Evolutionary conservation across 495 filamentous ascomycete species (phyloP), one percentile per base, ranked within the genome.

Genomic region (Halenospora varia): DNA sequence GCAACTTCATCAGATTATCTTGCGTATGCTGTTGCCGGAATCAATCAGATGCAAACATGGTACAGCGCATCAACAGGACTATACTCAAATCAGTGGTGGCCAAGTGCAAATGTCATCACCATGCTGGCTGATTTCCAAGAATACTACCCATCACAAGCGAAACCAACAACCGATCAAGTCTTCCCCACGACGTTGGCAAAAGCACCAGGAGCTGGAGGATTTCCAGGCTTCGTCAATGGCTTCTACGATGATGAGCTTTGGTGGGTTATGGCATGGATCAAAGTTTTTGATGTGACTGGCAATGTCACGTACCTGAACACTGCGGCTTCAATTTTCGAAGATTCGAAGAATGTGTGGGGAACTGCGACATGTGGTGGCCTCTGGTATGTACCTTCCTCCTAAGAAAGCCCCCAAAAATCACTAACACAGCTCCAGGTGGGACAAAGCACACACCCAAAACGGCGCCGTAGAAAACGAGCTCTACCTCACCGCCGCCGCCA

Each of bases 381-480:
- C 35, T 88, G 76, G 74, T 65, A 46, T 22, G 51, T 59, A 4
- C 11, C 17, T 17, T 22, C 23, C 10, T 13, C 22, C 48, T 48
- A 11, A 19, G 29, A 3, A 10, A 10, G 15, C 22, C 13, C 1
- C n/a, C 20, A 10, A 18, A 51, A 23, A 19, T 26, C 11, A 40
- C 59, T 54, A 50, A 59, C 51, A 23, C 8, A 4, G 0, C 11
- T 49, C n/a, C 25, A 62, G 59, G 55, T 91, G 87, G 87, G 82
- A 81, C 66, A 83, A 85, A 57, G 73, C 75, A 0, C 75, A 76
- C 42, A 66, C 68, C 0, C 81, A 84, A 62, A 82, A 82, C 42
- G 86, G 84, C 61, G 84, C 88, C 11, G 88, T 92, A 61, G 82
- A 82, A 47, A 92, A 91, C 66, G 87, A 89, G 66, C 79, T 91